Evolutionary conservation across 345 rosid genomes (phyloP), one percentile per base, ranked within the genome.

Genomic region (Pistacia atlantica): DNA sequence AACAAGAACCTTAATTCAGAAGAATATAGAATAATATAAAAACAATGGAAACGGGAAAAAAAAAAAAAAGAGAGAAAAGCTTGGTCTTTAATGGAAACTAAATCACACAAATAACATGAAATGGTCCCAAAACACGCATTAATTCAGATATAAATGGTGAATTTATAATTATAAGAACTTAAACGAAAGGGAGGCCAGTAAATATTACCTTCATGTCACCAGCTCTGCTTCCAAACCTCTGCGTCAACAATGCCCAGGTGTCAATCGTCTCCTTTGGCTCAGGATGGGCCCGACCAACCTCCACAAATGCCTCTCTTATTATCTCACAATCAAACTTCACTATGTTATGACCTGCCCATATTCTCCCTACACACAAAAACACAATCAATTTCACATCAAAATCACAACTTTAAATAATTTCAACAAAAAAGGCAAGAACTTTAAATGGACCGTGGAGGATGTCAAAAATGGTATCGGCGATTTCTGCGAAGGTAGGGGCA

Each of bases 261-360:
- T 96, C 99, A 35, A 96, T 88, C 9, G 86, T 86, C 0, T 88
- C 95, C 83, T 85, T 90, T 4, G 97, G 96, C 87, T 90, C 94
- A 0, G 98, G 98, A 3, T 97, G 81, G 1, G 84, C 74, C 83
- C 88, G 82, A 5, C 92, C 90, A 51, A 93, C 85, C 72, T 87
- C 90, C 1, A 83, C 85, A 82, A 88, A 95, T 1, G 98, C 99
- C 75, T 95, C 97, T 74, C 85, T 88, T 66, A 95, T 90, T 65
- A 93, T 83, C 9, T 72, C 84, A 82, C 97, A 91, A 86, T 93
- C 99, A 82, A 95, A 95, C 84, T 88, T 88, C 81, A 80, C 13
- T 75, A 95, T 95, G 76, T 93, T 95, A 78, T 95, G 99, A 1
- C 99, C 98, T 33, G 98, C 99, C 99, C 98, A 95, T 58, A 95